Percentiles rank a stretch among this genome's conserved stretches.
Evolutionary conservation across 2,329 filamentous ascomycete species (phyloP).

Genomic region (Plenodomus tracheiphilus): DNA sequence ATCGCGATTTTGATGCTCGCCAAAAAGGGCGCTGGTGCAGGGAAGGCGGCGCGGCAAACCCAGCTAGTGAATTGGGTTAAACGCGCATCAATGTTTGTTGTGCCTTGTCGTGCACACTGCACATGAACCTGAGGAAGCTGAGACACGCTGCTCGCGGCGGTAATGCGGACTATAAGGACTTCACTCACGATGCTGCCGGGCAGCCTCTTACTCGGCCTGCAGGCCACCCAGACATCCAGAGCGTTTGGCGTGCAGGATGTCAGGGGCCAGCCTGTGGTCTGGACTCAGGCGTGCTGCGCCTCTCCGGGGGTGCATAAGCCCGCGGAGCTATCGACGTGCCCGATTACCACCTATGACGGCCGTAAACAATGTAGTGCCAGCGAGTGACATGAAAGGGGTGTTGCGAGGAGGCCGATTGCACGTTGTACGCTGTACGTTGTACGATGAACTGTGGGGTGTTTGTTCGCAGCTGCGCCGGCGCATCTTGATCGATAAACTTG

Average conservation of each 20-base stretch:
- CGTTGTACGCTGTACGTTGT: no score
- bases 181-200: slow-evolving; percentile 4
- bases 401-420: not conserved
- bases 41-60: no score
- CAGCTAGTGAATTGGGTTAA: not conserved
- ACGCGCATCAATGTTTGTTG: not conserved
- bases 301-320: not conserved
- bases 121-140: not conserved
- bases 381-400: no score
- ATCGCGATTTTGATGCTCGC: not conserved
- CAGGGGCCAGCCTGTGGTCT: slow-evolving; percentile 7
- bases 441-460: no score
- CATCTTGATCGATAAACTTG: not conserved
- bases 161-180: slow-evolving; percentile 1
- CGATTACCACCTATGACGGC: not conserved
- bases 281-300: slow-evolving; percentile 5
- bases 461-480: not conserved
- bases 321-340: not conserved
- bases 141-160: not conserved
- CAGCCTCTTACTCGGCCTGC: slow-evolving; percentile 2
- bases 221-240: slow-evolving; percentile 5
- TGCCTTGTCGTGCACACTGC: no score
- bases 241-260: slow-evolving; percentile 6
- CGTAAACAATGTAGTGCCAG: not conserved
- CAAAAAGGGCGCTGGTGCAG: not conserved